phyloP scores from a whole-genome alignment of 2,329 filamentous ascomycete species.

The Dactylellina drechsleri region DNA sequence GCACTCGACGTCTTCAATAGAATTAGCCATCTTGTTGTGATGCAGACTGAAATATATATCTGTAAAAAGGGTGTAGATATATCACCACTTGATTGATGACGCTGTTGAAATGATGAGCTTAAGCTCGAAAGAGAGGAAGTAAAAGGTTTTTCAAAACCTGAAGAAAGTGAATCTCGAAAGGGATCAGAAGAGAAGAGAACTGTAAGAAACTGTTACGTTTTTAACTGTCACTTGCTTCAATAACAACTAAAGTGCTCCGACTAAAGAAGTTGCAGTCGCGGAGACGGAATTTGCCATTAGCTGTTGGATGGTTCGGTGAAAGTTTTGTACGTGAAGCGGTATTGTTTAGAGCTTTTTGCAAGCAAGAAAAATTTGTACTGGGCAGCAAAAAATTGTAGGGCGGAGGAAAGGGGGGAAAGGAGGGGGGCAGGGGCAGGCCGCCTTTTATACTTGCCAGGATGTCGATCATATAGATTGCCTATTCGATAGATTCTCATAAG shows the following conservation, averaged over 20 bases:
- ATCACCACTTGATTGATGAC: conserved; percentile 21
- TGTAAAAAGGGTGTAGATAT: conserved; percentile 35
- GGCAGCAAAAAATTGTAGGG: not conserved
- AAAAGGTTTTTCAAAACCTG: not conserved
- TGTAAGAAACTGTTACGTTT: conserved; percentile 6
- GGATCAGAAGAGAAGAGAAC: not conserved
- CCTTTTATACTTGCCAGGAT: conserved; percentile 25
- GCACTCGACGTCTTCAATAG: conserved; percentile 30
- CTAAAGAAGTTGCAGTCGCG: conserved; percentile 22
- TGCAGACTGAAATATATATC: conserved; percentile 45
- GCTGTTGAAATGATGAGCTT: not conserved
- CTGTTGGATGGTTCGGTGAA: conserved; percentile 3
- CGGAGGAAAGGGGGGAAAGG: not conserved
- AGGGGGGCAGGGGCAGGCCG: conserved; percentile 2
- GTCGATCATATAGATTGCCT: no score
- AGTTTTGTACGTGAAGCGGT: not conserved
- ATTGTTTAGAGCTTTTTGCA: not conserved
- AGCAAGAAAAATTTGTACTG: not conserved
- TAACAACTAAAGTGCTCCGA: conserved; percentile 31
- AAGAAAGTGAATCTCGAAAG: no score
- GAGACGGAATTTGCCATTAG: conserved; percentile 28
- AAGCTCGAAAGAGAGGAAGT: conserved; percentile 1
- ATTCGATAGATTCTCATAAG: no score
- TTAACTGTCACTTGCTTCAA: conserved; percentile 11
- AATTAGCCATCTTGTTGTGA: conserved; percentile 25